phyloP scores from a whole-genome alignment of 345 rosid species.

The Pistacia vera region DNA sequence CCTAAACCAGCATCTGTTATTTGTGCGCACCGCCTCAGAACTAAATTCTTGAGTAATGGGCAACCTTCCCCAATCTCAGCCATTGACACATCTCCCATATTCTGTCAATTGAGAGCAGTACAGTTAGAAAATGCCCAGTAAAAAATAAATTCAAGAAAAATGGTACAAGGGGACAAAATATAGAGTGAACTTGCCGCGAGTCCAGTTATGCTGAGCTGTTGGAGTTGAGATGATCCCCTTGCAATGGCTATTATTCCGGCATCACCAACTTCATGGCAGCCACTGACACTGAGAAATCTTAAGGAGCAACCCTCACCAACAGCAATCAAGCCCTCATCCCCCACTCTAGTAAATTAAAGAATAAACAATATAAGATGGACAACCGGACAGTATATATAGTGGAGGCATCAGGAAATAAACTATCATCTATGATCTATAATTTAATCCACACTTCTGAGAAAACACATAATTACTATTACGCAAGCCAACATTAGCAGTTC shows the following conservation, averaged over 20 bases:
- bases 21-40: slow-evolving; percentile 76
- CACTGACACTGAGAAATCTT: slow-evolving; percentile 74
- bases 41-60: slow-evolving; percentile 66
- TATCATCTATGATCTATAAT: not conserved
- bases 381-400: not conserved
- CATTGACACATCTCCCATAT: slow-evolving; percentile 75
- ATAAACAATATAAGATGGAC: not conserved
- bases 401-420: not conserved
- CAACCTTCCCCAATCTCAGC: slow-evolving; percentile 86
- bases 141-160: not conserved
- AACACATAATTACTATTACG: no score
- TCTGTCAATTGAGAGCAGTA: slow-evolving; percentile 36
- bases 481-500: slow-evolving; percentile 1
- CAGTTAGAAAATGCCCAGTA: not conserved
- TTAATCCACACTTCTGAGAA: not conserved
- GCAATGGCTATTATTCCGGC: slow-evolving; percentile 83
- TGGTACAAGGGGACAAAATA: not conserved
- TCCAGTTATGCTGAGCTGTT: slow-evolving; percentile 69
- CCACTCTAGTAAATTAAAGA: slow-evolving; percentile 51
- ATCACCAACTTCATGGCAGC: slow-evolving; percentile 84
- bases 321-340: slow-evolving; percentile 76
- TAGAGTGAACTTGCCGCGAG: slow-evolving; percentile 55
- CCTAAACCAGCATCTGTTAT: slow-evolving; percentile 74
- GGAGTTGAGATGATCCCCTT: slow-evolving; percentile 78
- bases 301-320: slow-evolving; percentile 77